phyloP scores from a whole-genome alignment of 768 basidiomycete genomes.

The Suillus bovinus region DNA sequence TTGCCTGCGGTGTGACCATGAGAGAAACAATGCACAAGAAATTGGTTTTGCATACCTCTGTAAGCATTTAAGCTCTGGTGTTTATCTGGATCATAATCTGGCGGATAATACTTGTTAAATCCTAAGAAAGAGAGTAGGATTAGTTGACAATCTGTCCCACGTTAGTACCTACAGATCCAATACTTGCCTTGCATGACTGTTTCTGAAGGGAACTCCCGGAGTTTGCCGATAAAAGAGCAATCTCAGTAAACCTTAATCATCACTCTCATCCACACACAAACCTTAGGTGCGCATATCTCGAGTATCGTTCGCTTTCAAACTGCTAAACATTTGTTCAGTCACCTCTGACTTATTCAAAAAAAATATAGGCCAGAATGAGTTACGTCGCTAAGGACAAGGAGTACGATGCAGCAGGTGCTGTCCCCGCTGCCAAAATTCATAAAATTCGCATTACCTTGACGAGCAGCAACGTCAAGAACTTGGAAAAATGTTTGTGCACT shows the following conservation, averaged over 20 bases:
- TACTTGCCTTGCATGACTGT: conserved; percentile 44
- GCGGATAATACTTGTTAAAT: conserved; percentile 81
- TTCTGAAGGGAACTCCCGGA: neutral
- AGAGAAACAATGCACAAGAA: conserved; percentile 3
- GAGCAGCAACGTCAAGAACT: conserved; percentile 94
- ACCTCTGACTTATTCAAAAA: conserved; percentile 73
- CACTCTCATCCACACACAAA: conserved; percentile 2
- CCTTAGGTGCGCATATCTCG: conserved; percentile 3
- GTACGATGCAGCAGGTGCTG: conserved; percentile 91
- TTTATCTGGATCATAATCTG: conserved; percentile 70
- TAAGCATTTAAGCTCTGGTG: conserved; percentile 73
- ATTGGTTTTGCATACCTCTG: conserved; percentile 48
- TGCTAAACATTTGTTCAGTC: conserved; percentile 42
- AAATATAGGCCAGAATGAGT: conserved; percentile 65
- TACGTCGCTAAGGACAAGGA: conserved; percentile 99
- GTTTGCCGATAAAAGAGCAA: neutral
- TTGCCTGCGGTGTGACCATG: conserved; percentile 63
- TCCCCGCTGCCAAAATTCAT: conserved; percentile 91
- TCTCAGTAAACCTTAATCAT: conserved; percentile 1
- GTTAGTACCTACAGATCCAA: neutral
- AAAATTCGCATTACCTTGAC: conserved; percentile 99
- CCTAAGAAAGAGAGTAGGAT: conserved; percentile 36
- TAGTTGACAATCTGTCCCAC: conserved; percentile 10
- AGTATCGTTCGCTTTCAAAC: neutral
- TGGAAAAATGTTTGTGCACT: conserved; percentile 86